Evolutionary conservation across 768 basidiomycete species (phyloP).

Genomic region (Lactarius psammicola): DNA sequence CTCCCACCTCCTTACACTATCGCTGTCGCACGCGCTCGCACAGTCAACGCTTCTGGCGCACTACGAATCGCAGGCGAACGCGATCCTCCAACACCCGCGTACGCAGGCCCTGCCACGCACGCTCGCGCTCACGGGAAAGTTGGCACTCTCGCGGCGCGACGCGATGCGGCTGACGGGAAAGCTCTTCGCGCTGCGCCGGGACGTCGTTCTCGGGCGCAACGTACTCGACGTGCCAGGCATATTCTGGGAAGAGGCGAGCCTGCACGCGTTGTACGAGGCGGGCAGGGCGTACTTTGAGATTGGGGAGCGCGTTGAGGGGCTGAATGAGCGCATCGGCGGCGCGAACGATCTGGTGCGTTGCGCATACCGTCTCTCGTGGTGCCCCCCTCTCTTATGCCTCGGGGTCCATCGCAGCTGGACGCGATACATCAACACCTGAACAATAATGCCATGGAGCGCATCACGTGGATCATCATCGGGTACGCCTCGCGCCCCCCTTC

Average conservation of each 20-base stretch:
- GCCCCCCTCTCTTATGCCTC: not conserved
- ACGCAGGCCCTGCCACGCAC: slow-evolving; percentile 83
- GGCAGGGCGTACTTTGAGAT: slow-evolving; percentile 97
- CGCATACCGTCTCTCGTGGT: not conserved
- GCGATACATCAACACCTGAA: slow-evolving; percentile 94
- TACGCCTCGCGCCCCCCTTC: slow-evolving; percentile 35
- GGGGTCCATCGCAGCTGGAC: slow-evolving; percentile 59
- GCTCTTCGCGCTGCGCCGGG: slow-evolving; percentile 56
- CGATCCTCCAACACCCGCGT: slow-evolving; percentile 71
- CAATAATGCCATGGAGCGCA: slow-evolving; percentile 84
- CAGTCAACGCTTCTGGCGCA: slow-evolving; percentile 90
- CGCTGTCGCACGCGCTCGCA: slow-evolving; percentile 91
- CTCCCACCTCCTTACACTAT: slow-evolving; percentile 86
- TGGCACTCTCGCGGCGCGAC: slow-evolving; percentile 73
- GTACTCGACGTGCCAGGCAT: slow-evolving; percentile 92
- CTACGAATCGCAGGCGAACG: slow-evolving; percentile 77
- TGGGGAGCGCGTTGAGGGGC: slow-evolving; percentile 69
- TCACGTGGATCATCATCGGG: slow-evolving; percentile 80
- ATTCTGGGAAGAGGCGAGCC: slow-evolving; percentile 92
- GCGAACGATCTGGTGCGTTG: slow-evolving; percentile 75
- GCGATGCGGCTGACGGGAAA: slow-evolving; percentile 82
- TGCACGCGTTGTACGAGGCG: slow-evolving; percentile 87
- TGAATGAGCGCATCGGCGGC: slow-evolving; percentile 87
- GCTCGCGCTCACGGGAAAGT: slow-evolving; percentile 72
- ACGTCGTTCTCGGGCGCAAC: slow-evolving; percentile 89